These are phyloP conservation scores for Puccinia coronata DNA, from an alignment of 1,284 basidiomycete species.

Conservation along the genomic window DNA sequence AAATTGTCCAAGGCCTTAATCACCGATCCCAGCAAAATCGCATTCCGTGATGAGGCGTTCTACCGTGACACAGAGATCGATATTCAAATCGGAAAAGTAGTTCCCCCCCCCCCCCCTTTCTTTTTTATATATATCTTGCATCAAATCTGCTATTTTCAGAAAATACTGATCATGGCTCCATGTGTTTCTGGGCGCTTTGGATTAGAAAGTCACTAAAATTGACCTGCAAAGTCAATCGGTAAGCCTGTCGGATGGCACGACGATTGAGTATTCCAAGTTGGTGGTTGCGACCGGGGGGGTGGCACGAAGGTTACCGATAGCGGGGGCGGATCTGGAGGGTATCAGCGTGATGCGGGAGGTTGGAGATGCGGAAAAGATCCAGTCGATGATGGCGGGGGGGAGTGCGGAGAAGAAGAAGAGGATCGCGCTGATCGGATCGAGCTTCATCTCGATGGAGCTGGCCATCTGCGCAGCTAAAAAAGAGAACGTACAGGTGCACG, in stretches of 20 bases:
- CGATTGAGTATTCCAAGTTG: conserved; percentile 58
- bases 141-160: neutral
- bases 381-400: conserved; percentile 38
- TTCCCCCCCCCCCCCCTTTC: too few species aligned
- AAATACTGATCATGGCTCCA: neutral
- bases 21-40: conserved; percentile 74
- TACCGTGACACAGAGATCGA: conserved; percentile 78
- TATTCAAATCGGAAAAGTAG: conserved; percentile 67
- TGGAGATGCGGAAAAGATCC: conserved; percentile 68
- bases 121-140: too few species aligned
- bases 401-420: conserved; percentile 60
- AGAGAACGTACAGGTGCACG: conserved; percentile 68
- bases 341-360: conserved; percentile 76
- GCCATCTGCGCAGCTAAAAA: conserved; percentile 74
- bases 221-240: conserved; percentile 59
- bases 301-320: conserved; percentile 67
- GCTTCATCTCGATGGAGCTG: conserved; percentile 92
- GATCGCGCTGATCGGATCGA: conserved; percentile 81
- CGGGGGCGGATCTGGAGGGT: conserved; percentile 74
- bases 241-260: conserved; percentile 56
- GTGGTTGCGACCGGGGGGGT: conserved; percentile 61
- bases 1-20: conserved; percentile 86
- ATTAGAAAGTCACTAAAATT: conserved; percentile 67
- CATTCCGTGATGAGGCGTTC: conserved; percentile 69
- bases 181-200: neutral